These are phyloP conservation scores for Mimosa pudica DNA, from an alignment of 306 rosid genomes.

Conservation along the genomic window DNA sequence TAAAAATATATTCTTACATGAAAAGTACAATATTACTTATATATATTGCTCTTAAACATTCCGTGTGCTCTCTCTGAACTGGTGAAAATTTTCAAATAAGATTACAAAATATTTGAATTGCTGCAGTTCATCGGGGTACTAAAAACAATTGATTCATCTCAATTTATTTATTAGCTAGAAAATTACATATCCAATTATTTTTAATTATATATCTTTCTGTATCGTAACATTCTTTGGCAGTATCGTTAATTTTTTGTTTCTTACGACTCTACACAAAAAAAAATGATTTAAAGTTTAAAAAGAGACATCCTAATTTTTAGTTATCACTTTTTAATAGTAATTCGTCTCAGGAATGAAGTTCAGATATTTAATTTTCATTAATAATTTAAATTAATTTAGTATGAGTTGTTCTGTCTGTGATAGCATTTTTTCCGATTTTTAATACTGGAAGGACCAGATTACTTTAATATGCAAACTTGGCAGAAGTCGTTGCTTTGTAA, in stretches of 20 bases:
- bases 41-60: no score
- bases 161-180: not conserved
- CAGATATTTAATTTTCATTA: not conserved
- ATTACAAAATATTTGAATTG: not conserved
- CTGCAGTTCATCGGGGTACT: not conserved
- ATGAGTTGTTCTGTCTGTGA: not conserved
- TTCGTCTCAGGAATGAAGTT: not conserved
- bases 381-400: not conserved
- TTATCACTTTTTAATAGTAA: not conserved
- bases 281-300: not conserved
- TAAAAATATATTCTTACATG: not conserved
- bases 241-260: not conserved
- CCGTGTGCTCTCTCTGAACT: not conserved
- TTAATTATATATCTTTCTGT: not conserved
- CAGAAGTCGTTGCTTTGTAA: not conserved
- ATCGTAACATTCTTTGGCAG: not conserved
- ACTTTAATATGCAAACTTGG: not conserved
- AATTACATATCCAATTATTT: not conserved
- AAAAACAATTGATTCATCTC: not conserved
- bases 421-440: not conserved
- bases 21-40: no score
- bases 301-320: no score
- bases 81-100: not conserved
- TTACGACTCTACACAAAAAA: not conserved
- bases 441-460: not conserved